Conservation (phyloP, 345 rosid species). For the Camelina laxa region DNA sequence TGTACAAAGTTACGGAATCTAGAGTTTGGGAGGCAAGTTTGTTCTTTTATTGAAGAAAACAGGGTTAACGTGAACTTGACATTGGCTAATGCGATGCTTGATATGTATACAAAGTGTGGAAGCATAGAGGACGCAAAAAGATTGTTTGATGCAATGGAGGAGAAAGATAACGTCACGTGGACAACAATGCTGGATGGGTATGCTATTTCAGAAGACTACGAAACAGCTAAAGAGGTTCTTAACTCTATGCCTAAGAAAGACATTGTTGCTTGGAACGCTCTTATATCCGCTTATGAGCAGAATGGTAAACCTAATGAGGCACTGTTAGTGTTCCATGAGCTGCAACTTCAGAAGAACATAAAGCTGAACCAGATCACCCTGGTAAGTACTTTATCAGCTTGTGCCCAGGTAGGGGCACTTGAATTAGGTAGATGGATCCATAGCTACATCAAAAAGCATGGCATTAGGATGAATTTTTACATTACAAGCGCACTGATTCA, state of each 20-base stretch:
- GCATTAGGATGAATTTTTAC: slow-evolving; percentile 57
- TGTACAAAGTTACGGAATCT: slow-evolving; percentile 60
- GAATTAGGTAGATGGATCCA: slow-evolving; percentile 65
- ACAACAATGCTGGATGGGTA: slow-evolving; percentile 78
- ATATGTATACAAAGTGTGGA: slow-evolving; percentile 76
- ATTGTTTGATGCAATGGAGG: slow-evolving; percentile 59
- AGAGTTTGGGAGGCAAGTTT: slow-evolving; percentile 60
- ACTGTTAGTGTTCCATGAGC: slow-evolving; percentile 56
- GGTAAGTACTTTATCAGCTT: slow-evolving; percentile 65
- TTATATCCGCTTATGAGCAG: slow-evolving; percentile 74
- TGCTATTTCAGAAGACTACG: slow-evolving; percentile 60
- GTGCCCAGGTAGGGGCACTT: slow-evolving; percentile 69
- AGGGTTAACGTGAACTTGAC: slow-evolving; percentile 54
- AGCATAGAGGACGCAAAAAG: slow-evolving; percentile 62
- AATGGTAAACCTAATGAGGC: slow-evolving; percentile 70
- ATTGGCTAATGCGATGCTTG: slow-evolving; percentile 71
- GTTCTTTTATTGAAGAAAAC: slow-evolving; percentile 54
- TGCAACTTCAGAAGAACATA: slow-evolving; percentile 51
- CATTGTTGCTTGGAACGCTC: slow-evolving; percentile 68
- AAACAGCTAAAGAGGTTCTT: slow-evolving; percentile 55
- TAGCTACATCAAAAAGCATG: slow-evolving; percentile 54
- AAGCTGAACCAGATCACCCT: slow-evolving; percentile 66
- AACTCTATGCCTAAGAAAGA: slow-evolving; percentile 60
- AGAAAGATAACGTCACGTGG: slow-evolving; percentile 69
- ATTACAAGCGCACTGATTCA: slow-evolving; percentile 71